phyloP scores from a whole-genome alignment of 768 basidiomycete genomes.

The Collybiopsis luxurians region DNA sequence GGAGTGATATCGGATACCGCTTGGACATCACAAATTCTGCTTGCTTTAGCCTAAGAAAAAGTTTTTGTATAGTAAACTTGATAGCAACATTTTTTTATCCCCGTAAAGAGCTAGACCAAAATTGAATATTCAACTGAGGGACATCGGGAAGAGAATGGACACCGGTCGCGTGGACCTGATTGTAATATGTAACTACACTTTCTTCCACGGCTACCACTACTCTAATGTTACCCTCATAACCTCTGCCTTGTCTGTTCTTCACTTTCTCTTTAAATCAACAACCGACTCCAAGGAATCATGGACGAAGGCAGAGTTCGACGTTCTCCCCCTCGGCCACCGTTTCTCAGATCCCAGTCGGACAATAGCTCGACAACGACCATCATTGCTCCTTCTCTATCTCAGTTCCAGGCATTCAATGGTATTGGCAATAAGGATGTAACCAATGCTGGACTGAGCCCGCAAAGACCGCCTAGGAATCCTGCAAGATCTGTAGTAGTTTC shows the following conservation, averaged over 20 bases:
- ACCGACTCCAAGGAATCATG: neutral
- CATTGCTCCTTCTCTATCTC: neutral
- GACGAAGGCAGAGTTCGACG: neutral
- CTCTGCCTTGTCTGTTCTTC: neutral
- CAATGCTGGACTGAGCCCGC: neutral
- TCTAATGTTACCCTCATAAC: neutral
- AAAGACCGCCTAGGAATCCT: slow-evolving; percentile 9
- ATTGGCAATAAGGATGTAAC: neutral
- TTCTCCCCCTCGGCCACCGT: neutral
- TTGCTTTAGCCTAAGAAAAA: too few species aligned
- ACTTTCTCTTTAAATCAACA: too few species aligned
- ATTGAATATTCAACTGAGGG: too few species aligned
- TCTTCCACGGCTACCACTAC: too few species aligned
- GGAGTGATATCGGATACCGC: too few species aligned
- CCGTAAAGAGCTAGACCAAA: too few species aligned
- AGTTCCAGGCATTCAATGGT: neutral
- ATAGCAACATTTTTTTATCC: too few species aligned
- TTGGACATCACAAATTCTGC: too few species aligned
- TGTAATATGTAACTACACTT: too few species aligned
- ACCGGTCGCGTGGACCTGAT: too few species aligned
- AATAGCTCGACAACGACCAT: slow-evolving; percentile 1
- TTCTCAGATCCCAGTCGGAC: slow-evolving; percentile 7
- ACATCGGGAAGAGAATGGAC: too few species aligned
- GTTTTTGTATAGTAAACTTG: too few species aligned
- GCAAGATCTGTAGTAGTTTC: neutral